Percentiles rank a stretch among this genome's conserved stretches.
Conservation (phyloP, 345 rosid genomes). For the Cardamine chenopodiifolia region DNA sequence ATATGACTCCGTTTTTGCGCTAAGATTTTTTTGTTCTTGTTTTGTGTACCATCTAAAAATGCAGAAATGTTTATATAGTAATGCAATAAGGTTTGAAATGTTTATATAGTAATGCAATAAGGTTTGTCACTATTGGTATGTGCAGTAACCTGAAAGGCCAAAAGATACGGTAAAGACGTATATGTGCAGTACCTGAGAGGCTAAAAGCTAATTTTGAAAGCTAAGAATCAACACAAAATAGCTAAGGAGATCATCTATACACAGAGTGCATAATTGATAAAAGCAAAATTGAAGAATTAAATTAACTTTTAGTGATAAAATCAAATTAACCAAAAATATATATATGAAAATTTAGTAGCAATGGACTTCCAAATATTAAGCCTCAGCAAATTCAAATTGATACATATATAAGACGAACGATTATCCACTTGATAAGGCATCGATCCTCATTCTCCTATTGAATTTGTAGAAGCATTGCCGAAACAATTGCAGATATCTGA, state of each 20-base stretch:
- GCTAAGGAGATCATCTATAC: not conserved
- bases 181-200: not conserved
- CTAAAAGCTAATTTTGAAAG: slow-evolving; percentile 8
- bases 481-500: too few relatives aligned
- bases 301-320: not conserved
- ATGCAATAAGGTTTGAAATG: not conserved
- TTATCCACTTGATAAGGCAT: not conserved
- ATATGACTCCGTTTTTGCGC: not conserved
- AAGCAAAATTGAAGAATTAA: not conserved
- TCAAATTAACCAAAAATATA: not conserved
- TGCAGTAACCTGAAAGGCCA: slow-evolving; percentile 6
- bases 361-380: not conserved
- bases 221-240: slow-evolving; percentile 1
- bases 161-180: not conserved
- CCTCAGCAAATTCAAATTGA: not conserved
- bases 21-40: not conserved
- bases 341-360: not conserved
- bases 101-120: not conserved
- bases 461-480: too few relatives aligned
- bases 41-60: not conserved
- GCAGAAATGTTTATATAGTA: not conserved
- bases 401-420: too few relatives aligned
- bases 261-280: not conserved
- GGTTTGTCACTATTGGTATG: slow-evolving; percentile 1
- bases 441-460: not conserved